Conservation (phyloP, 306 rosid genomes). For the Prunus persica region DNA sequence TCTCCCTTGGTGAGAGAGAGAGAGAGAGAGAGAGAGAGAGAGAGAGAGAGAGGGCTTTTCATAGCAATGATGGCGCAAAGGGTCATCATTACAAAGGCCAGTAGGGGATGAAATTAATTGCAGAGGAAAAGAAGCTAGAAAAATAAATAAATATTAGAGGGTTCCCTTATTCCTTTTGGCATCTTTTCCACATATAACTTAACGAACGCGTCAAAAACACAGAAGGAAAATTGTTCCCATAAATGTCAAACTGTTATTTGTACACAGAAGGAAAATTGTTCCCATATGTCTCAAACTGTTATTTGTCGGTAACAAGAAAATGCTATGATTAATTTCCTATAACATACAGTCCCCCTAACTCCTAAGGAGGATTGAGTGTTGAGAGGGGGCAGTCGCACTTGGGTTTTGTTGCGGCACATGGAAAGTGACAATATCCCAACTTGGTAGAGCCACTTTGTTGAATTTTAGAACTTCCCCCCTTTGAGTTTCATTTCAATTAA, state of each 20-base stretch:
- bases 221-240: not conserved
- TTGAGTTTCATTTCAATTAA: constrained; percentile 32
- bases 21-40: not conserved
- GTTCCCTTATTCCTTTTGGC: constrained; percentile 22
- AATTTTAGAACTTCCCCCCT: constrained; percentile 35
- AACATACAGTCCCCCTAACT: not conserved
- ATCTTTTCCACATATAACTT: not conserved
- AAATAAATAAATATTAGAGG: not conserved
- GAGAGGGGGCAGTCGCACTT: not conserved
- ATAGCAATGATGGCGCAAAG: constrained; percentile 67
- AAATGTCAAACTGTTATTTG: too few species aligned
- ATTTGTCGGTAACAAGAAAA: not conserved
- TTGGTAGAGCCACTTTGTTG: constrained; percentile 19
- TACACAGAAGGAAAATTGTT: not conserved
- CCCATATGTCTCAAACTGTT: too few species aligned
- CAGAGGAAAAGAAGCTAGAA: constrained; percentile 42
- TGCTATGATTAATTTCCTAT: too few species aligned
- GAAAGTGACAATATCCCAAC: constrained; percentile 24
- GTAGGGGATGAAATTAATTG: constrained; percentile 41
- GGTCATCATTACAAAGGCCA: constrained; percentile 72
- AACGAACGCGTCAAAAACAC: too few species aligned
- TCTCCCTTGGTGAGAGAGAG: not conserved
- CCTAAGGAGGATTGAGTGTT: not conserved
- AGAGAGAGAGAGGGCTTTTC: constrained; percentile 29
- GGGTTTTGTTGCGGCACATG: constrained; percentile 19